A percentile compares a stretch with the other conserved stretches of the same genome.
These are phyloP conservation scores for Sphaerostilbella broomeana DNA, from an alignment of 2,329 filamentous ascomycete genomes.

Conservation along the genomic window DNA sequence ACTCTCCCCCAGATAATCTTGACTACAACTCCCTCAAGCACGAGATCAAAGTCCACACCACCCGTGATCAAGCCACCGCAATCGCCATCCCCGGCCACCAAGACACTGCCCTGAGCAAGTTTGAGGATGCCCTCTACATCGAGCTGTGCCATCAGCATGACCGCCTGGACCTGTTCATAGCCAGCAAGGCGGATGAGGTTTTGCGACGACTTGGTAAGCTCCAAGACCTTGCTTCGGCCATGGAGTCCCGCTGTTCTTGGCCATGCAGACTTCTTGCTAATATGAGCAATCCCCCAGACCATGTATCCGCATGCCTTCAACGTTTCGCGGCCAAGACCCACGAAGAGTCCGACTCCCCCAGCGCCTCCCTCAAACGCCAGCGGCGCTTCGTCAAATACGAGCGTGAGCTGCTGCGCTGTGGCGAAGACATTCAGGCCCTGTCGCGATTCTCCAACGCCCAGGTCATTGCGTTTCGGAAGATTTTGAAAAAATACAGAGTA, in stretches of 20 bases:
- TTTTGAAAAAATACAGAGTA: constrained; percentile 76
- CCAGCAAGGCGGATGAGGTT: constrained; percentile 75
- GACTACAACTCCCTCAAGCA: constrained; percentile 85
- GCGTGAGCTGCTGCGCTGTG: constrained; percentile 48
- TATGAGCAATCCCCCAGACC: too few species aligned
- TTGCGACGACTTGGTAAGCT: constrained; percentile 56
- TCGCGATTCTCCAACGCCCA: constrained; percentile 69
- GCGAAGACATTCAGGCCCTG: constrained; percentile 64
- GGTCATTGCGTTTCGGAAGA: constrained; percentile 70
- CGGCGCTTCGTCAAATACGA: constrained; percentile 49
- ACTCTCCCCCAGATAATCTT: constrained; percentile 59
- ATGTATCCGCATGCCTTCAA: constrained; percentile 43
- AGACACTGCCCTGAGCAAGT: constrained; percentile 51
- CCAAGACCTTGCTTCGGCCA: too few species aligned
- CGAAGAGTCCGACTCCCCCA: constrained; percentile 23
- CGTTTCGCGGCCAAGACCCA: constrained; percentile 40
- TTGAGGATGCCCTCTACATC: constrained; percentile 64
- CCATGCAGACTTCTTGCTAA: too few species aligned
- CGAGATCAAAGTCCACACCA: constrained; percentile 75
- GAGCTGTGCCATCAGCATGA: constrained; percentile 70
- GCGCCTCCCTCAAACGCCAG: constrained; percentile 40
- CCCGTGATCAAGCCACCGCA: constrained; percentile 59
- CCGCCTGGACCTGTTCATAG: constrained; percentile 70
- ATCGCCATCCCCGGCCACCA: constrained; percentile 68
- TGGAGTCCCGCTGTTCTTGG: too few species aligned